A percentile compares a stretch with the other conserved stretches of the same genome.
These are phyloP conservation scores for Cyclotella sp. DNA, from an alignment of 108 stramenopile genomes.

Conservation along the genomic window DNA sequence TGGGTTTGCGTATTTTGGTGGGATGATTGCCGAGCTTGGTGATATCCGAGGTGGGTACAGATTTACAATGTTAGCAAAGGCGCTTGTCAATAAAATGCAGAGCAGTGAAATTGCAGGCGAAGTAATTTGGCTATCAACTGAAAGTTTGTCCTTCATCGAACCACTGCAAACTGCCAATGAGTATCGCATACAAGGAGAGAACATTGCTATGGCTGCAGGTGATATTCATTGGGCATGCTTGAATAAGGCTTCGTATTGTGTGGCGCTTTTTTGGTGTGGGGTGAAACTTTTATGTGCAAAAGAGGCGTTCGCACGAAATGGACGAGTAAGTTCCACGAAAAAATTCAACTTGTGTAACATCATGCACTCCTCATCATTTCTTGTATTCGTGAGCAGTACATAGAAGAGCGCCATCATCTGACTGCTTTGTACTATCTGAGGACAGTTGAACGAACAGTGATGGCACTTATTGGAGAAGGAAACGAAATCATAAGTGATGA, in stretches of 20 bases:
- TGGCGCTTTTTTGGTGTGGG: neutral
- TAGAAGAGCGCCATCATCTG: neutral
- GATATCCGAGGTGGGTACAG: slow-evolving; percentile 18
- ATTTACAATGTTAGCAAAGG: slow-evolving; percentile 18
- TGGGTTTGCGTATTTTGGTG: slow-evolving; percentile 25
- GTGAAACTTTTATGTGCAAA: neutral
- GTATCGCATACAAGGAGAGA: neutral
- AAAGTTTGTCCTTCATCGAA: slow-evolving; percentile 11
- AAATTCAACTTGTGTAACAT: neutral
- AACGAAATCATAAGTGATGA: neutral
- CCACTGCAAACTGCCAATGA: slow-evolving; percentile 17
- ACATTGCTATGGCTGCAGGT: slow-evolving; percentile 9
- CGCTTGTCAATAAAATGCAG: slow-evolving; percentile 4
- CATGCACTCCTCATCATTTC: neutral
- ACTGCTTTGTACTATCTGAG: neutral
- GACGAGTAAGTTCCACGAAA: neutral
- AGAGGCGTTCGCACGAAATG: neutral
- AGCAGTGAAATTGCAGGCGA: neutral
- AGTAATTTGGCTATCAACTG: neutral
- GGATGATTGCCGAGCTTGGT: slow-evolving; percentile 2
- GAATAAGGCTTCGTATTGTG: slow-evolving; percentile 1
- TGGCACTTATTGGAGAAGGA: neutral
- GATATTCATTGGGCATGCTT: slow-evolving; percentile 9
- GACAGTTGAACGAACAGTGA: neutral
- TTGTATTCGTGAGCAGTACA: neutral